Percentiles rank a stretch among this genome's conserved stretches.
Conservation (phyloP, 2,329 filamentous ascomycete species). For the Fusarium musae region DNA sequence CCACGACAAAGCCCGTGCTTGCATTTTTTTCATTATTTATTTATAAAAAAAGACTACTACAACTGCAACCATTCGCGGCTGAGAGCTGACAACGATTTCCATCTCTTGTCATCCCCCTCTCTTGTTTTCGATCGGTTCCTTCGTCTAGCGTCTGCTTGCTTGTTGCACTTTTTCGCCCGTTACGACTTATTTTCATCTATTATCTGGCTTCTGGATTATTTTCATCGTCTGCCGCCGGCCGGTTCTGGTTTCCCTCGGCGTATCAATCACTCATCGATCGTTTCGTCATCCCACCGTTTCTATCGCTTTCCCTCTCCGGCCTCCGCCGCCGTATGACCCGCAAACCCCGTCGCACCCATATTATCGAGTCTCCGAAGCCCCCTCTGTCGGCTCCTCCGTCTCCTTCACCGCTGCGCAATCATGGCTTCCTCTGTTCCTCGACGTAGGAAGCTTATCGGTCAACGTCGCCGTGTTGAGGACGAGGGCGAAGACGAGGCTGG, state of each 20-base stretch:
- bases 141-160: slow-evolving; percentile 43
- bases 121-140: slow-evolving; percentile 34
- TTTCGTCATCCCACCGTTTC: slow-evolving; percentile 26
- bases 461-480: slow-evolving; percentile 75
- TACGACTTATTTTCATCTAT: slow-evolving; percentile 28
- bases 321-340: slow-evolving; percentile 46
- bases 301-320: slow-evolving; percentile 26
- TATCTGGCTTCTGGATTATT: slow-evolving; percentile 37
- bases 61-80: slow-evolving; percentile 36
- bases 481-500: slow-evolving; percentile 76
- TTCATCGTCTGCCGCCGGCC: slow-evolving; percentile 41
- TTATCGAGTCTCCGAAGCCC: slow-evolving; percentile 45
- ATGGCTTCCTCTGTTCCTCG: slow-evolving; percentile 57
- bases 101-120: slow-evolving; percentile 30
- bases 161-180: slow-evolving; percentile 33
- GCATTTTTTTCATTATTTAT: slow-evolving; percentile 18
- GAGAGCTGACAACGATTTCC: slow-evolving; percentile 39
- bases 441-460: slow-evolving; percentile 73
- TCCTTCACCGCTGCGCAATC: slow-evolving; percentile 43
- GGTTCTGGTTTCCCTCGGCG: slow-evolving; percentile 37
- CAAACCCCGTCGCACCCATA: slow-evolving; percentile 40
- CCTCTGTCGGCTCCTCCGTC: slow-evolving; percentile 46
- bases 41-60: not conserved
- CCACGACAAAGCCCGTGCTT: slow-evolving; percentile 24
- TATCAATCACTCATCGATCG: slow-evolving; percentile 36